A percentile compares a stretch with the other conserved stretches of the same genome.
Evolutionary conservation across 768 basidiomycete species (phyloP).

Genomic region (Pulveroboletus frians): DNA sequence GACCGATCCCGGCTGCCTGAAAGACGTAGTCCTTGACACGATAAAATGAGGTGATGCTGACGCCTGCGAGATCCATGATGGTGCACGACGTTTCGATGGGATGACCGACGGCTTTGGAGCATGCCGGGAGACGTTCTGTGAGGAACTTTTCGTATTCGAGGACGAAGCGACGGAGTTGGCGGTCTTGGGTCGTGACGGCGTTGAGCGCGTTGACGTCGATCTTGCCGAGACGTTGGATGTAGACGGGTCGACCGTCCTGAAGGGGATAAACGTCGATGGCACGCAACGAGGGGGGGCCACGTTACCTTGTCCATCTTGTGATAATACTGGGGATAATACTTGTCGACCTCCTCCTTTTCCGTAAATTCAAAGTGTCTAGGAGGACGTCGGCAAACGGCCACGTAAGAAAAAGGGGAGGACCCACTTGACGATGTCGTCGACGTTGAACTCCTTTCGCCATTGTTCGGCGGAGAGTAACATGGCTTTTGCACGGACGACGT

Average conservation of each 20-base stretch:
- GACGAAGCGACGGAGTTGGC: constrained; percentile 84
- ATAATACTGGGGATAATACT: constrained; percentile 94
- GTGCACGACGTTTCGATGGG: constrained; percentile 97
- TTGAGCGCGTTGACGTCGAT: constrained; percentile 86
- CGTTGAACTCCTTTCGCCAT: constrained; percentile 85
- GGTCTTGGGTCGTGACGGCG: constrained; percentile 75
- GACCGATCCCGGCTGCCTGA: constrained; percentile 70
- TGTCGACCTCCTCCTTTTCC: constrained; percentile 78
- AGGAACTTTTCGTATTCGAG: constrained; percentile 91
- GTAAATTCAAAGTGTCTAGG: constrained; percentile 74
- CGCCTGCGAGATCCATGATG: constrained; percentile 82
- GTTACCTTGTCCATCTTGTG: constrained; percentile 90
- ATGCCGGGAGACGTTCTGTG: constrained; percentile 73
- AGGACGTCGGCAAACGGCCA: too few species aligned
- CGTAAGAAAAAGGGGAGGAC: constrained; percentile 19
- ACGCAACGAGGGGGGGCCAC: too few species aligned
- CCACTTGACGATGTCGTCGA: constrained; percentile 68
- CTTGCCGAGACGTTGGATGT: constrained; percentile 88
- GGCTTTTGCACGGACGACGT: constrained; percentile 70
- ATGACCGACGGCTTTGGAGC: constrained; percentile 66
- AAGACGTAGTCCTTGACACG: constrained; percentile 90
- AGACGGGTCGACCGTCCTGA: constrained; percentile 91
- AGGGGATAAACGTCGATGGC: too few species aligned
- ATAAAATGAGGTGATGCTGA: constrained; percentile 74
- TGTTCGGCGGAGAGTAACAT: constrained; percentile 82